Evolutionary conservation across 176 grass and related monocot species (phyloP).

Genomic region (Lolium rigidum): DNA sequence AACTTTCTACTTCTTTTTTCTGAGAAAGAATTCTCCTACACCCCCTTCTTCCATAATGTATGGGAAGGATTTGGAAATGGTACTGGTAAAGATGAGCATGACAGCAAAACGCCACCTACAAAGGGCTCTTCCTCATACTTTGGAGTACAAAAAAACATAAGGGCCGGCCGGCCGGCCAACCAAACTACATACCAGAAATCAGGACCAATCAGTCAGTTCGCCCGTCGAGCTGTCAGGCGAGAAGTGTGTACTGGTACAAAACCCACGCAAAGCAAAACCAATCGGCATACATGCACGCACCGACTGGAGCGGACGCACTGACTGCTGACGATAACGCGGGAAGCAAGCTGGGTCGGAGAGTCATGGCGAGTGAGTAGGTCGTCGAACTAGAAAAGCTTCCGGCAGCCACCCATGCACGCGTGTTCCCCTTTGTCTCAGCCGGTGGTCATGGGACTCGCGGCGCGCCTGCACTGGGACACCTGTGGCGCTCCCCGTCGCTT

Average conservation of each 20-base stretch:
- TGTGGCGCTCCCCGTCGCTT: slow-evolving; percentile 38
- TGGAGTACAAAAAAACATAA: slow-evolving; percentile 18
- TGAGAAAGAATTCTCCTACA: not conserved
- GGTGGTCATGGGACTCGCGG: slow-evolving; percentile 24
- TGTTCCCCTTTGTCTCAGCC: slow-evolving; percentile 26
- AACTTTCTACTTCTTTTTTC: not conserved
- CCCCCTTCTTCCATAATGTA: not conserved
- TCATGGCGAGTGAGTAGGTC: not conserved
- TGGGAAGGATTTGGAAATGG: not conserved
- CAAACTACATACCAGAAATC: not conserved
- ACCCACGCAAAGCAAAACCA: not conserved
- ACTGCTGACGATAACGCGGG: not conserved
- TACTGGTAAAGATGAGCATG: slow-evolving; percentile 29
- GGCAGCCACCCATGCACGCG: not conserved
- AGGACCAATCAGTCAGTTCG: slow-evolving; percentile 31
- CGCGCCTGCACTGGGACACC: slow-evolving; percentile 23
- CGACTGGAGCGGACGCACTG: slow-evolving; percentile 13
- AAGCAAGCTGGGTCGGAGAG: slow-evolving; percentile 4
- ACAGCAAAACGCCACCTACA: slow-evolving; percentile 49
- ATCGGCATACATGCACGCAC: slow-evolving; percentile 10
- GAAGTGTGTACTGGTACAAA: not conserved
- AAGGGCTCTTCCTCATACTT: slow-evolving; percentile 38
- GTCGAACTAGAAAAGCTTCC: slow-evolving; percentile 25
- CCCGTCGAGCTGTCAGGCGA: slow-evolving; percentile 25
- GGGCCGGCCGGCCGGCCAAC: too few relatives aligned